These are phyloP conservation scores for Recurvomyces mirabilis DNA, from an alignment of 495 filamentous ascomycete genomes.

Conservation along the genomic window DNA sequence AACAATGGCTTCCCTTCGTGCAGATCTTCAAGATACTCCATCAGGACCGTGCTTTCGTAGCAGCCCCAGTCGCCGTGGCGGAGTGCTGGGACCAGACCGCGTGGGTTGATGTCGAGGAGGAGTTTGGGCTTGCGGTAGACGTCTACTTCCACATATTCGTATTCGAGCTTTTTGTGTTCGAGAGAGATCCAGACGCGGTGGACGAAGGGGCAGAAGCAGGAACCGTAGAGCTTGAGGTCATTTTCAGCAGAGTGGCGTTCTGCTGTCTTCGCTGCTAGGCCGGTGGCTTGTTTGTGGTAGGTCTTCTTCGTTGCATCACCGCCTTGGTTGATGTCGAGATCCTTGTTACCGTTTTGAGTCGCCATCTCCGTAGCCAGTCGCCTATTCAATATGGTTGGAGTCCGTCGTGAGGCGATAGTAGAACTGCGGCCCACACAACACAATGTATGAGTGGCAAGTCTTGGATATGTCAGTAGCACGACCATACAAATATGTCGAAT, in stretches of 20 bases:
- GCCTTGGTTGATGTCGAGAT: conserved; percentile 25
- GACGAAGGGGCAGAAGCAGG: conserved; percentile 87
- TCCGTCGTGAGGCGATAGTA: too few relatives aligned
- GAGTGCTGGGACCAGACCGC: conserved; percentile 75
- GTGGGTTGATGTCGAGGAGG: conserved; percentile 75
- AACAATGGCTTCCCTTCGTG: conserved; percentile 49
- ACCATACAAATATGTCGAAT: too few relatives aligned
- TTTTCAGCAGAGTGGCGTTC: conserved; percentile 57
- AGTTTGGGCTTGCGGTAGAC: conserved; percentile 72
- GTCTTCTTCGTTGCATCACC: conserved; percentile 47
- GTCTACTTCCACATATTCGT: conserved; percentile 89
- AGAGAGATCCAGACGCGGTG: conserved; percentile 94
- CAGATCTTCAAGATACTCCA: conserved; percentile 90
- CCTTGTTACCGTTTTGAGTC: too few relatives aligned
- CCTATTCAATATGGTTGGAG: too few relatives aligned
- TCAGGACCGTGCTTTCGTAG: conserved; percentile 73
- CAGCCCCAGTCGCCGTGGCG: conserved; percentile 77
- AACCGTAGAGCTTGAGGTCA: conserved; percentile 73
- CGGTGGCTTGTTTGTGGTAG: conserved; percentile 76
- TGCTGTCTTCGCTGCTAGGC: conserved; percentile 62
- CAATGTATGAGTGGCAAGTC: too few relatives aligned
- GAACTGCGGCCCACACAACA: too few relatives aligned
- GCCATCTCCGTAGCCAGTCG: too few relatives aligned
- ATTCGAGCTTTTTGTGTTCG: conserved; percentile 70
- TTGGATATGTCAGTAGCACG: too few relatives aligned